Percentiles rank a stretch among this genome's conserved stretches.
Evolutionary conservation across 73 alveolate genomes (phyloP).

Genomic region (Blepharisma stoltei): DNA sequence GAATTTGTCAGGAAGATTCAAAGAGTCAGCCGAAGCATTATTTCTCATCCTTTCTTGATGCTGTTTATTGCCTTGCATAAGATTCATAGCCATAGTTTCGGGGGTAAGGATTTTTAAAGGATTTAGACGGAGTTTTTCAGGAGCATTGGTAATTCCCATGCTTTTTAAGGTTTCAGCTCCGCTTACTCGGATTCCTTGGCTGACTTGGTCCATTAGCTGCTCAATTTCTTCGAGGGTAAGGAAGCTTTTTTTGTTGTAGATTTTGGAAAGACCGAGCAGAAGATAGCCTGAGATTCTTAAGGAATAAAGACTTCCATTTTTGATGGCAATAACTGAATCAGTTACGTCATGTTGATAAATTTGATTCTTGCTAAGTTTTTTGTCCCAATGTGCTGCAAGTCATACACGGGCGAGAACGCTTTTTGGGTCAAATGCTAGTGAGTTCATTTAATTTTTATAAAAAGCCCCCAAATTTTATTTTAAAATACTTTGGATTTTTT

Average conservation of each 20-base stretch:
- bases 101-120: slow-evolving; percentile 16
- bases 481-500: too few species aligned
- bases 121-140: slow-evolving; percentile 2
- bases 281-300: slow-evolving; percentile 15
- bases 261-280: slow-evolving; percentile 2
- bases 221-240: slow-evolving; percentile 13
- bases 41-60: too few species aligned
- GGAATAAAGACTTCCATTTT: slow-evolving; percentile 21
- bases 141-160: slow-evolving; percentile 8
- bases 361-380: slow-evolving; percentile 10
- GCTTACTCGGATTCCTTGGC: not conserved
- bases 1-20: not conserved
- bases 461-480: too few species aligned
- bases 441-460: too few species aligned
- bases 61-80: too few species aligned
- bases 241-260: slow-evolving; percentile 14
- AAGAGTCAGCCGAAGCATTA: not conserved
- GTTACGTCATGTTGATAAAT: not conserved
- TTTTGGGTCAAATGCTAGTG: slow-evolving; percentile 11
- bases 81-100: not conserved
- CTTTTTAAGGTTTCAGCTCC: not conserved
- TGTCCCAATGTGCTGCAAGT: slow-evolving; percentile 31
- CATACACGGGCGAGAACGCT: slow-evolving; percentile 1
- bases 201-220: not conserved
- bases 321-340: not conserved